Percentiles rank a stretch among this genome's conserved stretches.
Conservation (phyloP, 2,329 filamentous ascomycete species). For the Aspergillus ibericus region DNA sequence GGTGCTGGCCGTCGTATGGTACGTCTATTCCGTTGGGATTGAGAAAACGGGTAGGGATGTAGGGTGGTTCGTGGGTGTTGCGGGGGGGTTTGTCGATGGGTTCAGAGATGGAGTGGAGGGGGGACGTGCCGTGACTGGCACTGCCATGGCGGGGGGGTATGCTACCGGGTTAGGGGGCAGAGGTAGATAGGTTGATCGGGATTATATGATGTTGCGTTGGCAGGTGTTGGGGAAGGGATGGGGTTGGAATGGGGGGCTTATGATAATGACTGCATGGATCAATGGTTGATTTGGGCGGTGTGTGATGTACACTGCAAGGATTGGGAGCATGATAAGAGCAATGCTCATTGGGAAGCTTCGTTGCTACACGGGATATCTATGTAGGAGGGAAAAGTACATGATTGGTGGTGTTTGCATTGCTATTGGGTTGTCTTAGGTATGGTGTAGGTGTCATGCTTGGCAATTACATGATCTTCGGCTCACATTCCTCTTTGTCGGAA, state of each 20-base stretch:
- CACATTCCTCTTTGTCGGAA: not conserved
- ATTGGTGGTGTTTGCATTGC: not conserved
- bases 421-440: not conserved
- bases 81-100: constrained; percentile 65
- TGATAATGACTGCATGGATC: not conserved
- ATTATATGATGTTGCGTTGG: not conserved
- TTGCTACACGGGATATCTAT: not conserved
- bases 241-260: not conserved
- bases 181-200: not conserved
- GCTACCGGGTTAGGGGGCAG: not conserved
- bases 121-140: constrained; percentile 15
- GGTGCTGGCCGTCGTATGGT: constrained; percentile 55
- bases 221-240: not conserved
- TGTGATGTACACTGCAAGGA: not conserved
- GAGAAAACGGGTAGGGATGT: constrained; percentile 35
- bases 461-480: not conserved
- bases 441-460: not conserved
- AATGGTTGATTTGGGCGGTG: not conserved
- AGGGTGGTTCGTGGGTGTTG: constrained; percentile 61
- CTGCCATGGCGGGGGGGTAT: constrained; percentile 46
- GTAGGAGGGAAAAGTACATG: not conserved
- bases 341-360: not conserved
- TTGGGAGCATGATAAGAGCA: not conserved
- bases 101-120: constrained; percentile 36
- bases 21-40: constrained; percentile 50